Base-by-base conservation (phyloP, 2,329 filamentous ascomycete species). In the Talaromyces funiculosus region DNA sequence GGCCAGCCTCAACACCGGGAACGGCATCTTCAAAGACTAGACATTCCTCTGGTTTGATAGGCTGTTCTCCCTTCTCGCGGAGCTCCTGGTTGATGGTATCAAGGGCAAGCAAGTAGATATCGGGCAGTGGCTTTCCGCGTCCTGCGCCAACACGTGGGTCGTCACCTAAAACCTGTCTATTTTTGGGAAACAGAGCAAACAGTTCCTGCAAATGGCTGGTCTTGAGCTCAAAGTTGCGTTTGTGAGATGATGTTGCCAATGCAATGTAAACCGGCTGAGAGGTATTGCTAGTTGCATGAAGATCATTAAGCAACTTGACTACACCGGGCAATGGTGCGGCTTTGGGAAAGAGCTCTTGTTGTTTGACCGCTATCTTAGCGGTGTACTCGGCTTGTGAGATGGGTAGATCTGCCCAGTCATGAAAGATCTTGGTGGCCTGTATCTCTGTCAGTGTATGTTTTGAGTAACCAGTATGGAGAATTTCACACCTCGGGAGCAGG, bases 11-110 rank as follows among this genome's bases (percentile, higher is more conserved):
- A 2, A 97, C 91, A 3, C 94, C 94, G 0, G 92, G 90, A 1
- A 97, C 92, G 49, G 88, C 90, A 74, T 99, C 94, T 77, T 99
- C 94, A 69, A 99, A 97, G 0, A 97, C 94, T 16, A 99, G 81
- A 72, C 94, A 97, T 75, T 97, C 93, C 66, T 90, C 89, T 0
- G 92, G 91, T 58, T 72, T 80, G 64, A 99, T 87, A 57, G 81
- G 80, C 62, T 83, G 78, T 65, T 82, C 78, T 56, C 88, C 86
- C 40, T 69, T 66, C 0, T 80, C 64, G 10, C 77, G 78, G 6
- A 95, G 79, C 16, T 85, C 85, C 45, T 84, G 84, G 75, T 99
- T 99, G 72, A 99, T 88, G 3, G 87, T 90, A 74, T 89, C 81
- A 59, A 99, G 79, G 0, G 94, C 93, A 0, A 97, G 80, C 8